These are phyloP conservation scores for Haplosporangium sp. DNA, from an alignment of 371 early-diverging fungal genomes.

Conservation along the genomic window DNA sequence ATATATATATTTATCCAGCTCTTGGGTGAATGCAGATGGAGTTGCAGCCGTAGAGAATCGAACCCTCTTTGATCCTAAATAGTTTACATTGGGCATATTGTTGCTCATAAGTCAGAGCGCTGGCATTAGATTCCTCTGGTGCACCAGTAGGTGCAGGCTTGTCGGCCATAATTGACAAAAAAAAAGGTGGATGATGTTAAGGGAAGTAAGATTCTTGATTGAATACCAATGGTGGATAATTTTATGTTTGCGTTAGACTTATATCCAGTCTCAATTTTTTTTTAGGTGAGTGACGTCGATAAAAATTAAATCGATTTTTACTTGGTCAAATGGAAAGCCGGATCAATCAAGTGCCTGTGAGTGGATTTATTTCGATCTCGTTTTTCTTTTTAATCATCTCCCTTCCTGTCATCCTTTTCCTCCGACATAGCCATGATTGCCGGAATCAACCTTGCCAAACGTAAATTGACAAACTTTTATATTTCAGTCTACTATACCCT, in stretches of 20 bases:
- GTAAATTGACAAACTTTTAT: constrained; percentile 13
- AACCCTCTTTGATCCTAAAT: background rate
- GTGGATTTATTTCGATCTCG: background rate
- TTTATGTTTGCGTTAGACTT: background rate
- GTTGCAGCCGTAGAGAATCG: background rate
- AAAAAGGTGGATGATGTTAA: background rate
- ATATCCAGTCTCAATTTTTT: background rate
- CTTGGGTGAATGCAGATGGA: too few relatives aligned
- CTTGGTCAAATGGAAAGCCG: too few relatives aligned
- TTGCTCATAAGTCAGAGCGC: constrained; percentile 47
- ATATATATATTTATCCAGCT: background rate
- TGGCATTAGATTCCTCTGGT: constrained; percentile 23
- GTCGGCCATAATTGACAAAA: constrained; percentile 35
- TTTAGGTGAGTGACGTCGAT: background rate
- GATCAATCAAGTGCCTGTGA: background rate
- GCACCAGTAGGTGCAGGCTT: constrained; percentile 24
- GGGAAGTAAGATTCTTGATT: background rate
- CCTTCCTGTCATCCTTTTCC: constrained; percentile 16
- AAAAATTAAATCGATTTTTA: too few relatives aligned
- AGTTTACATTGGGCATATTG: constrained; percentile 51
- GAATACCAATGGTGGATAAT: background rate
- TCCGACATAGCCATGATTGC: constrained; percentile 41
- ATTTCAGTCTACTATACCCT: background rate
- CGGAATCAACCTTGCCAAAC: constrained; percentile 49
- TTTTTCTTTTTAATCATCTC: constrained; percentile 2